Conservation (phyloP, 139 green algal genomes). For the Spirogloea muscicola region DNA sequence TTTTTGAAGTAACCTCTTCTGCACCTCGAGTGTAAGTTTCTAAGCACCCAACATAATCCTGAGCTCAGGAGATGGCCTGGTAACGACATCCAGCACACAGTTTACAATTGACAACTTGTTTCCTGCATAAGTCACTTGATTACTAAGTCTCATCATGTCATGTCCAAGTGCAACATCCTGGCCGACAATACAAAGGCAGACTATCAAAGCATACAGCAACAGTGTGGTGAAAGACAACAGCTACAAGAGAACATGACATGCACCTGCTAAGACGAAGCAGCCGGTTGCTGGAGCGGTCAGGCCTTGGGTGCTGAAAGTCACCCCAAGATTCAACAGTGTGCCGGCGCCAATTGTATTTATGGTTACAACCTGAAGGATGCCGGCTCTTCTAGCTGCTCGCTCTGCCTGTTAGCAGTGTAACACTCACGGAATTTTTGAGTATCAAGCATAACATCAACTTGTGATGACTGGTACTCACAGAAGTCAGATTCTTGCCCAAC, state of each 20-base stretch:
- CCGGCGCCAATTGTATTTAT: slow-evolving; percentile 67
- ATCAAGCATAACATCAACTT: neutral
- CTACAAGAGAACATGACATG: neutral
- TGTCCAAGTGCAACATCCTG: neutral
- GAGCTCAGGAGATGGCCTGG: too few relatives aligned
- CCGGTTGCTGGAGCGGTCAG: slow-evolving; percentile 13
- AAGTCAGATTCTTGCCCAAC: neutral
- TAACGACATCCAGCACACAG: too few relatives aligned
- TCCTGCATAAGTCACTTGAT: neutral
- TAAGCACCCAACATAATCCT: neutral
- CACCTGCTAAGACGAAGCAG: slow-evolving; percentile 31
- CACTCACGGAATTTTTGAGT: neutral
- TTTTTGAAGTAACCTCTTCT: neutral
- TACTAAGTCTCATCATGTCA: neutral
- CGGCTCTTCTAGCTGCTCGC: slow-evolving; percentile 16
- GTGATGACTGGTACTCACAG: neutral
- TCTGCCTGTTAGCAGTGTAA: slow-evolving; percentile 22
- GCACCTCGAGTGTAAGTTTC: neutral
- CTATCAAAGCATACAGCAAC: neutral
- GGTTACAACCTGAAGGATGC: slow-evolving; percentile 46
- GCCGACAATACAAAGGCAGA: neutral
- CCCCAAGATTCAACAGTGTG: slow-evolving; percentile 88
- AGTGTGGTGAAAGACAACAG: neutral
- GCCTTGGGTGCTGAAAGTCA: slow-evolving; percentile 61
- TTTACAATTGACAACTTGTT: too few relatives aligned